Percentiles rank a stretch among this genome's conserved stretches.
These are phyloP conservation scores for Nyssa sinensis DNA, from an alignment of 148 eudicot genomes.

Conservation along the genomic window DNA sequence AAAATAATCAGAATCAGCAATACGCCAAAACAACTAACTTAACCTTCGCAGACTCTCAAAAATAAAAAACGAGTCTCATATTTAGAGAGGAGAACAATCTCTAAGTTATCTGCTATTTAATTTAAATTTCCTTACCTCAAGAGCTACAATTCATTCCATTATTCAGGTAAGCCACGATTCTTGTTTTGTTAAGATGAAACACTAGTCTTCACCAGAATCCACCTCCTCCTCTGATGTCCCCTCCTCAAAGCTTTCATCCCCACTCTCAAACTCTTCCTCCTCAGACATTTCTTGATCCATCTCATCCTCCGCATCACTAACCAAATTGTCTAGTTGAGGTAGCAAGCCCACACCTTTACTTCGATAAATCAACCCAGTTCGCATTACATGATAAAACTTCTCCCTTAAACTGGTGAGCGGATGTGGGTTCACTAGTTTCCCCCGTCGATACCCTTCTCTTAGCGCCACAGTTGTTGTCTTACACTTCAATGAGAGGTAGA, in stretches of 20 bases:
- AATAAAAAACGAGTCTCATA: not conserved
- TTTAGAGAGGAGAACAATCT: not conserved
- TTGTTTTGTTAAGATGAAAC: constrained; percentile 3
- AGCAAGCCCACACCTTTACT: constrained; percentile 51
- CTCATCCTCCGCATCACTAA: constrained; percentile 28
- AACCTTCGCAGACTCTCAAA: not conserved
- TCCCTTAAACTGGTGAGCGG: constrained; percentile 64
- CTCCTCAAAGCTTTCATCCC: constrained; percentile 47
- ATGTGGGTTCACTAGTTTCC: constrained; percentile 58
- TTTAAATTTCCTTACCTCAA: constrained; percentile 24
- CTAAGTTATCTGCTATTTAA: constrained; percentile 16
- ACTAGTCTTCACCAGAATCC: constrained; percentile 47
- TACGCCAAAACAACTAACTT: not conserved
- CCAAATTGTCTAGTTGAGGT: constrained; percentile 47
- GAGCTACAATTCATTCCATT: not conserved
- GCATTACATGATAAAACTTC: constrained; percentile 83
- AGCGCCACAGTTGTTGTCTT: constrained; percentile 85
- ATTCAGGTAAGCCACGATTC: not conserved
- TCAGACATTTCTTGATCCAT: constrained; percentile 39
- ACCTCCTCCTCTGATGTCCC: constrained; percentile 38
- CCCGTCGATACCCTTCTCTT: constrained; percentile 74
- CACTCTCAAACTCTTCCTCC: constrained; percentile 36
- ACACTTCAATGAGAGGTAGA: constrained; percentile 90
- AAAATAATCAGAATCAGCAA: not conserved
- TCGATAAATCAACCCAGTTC: constrained; percentile 76